Conservation (phyloP, 768 basidiomycete species). For the Serendipita sp. region DNA sequence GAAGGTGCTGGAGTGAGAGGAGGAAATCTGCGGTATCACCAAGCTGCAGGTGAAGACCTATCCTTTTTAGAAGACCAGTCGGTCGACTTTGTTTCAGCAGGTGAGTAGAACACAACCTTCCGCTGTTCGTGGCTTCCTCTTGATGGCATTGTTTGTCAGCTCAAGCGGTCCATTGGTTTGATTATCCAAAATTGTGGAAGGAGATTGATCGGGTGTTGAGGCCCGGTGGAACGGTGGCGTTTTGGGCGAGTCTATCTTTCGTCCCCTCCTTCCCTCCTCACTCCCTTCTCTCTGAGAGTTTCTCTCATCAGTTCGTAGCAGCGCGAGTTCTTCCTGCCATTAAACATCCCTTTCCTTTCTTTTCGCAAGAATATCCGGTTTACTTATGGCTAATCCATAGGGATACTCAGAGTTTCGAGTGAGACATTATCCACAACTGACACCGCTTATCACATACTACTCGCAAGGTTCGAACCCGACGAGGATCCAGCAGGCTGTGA, state of each 20-base stretch:
- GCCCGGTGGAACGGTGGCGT: constrained; percentile 48
- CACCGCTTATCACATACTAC: constrained; percentile 43
- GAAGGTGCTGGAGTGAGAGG: background rate
- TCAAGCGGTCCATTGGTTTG: constrained; percentile 72
- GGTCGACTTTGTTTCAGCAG: constrained; percentile 53
- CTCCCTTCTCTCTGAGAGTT: background rate
- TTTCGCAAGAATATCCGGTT: too few relatives aligned
- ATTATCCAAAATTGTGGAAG: constrained; percentile 55
- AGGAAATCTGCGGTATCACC: constrained; percentile 20
- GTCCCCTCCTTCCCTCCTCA: background rate
- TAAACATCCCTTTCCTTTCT: too few relatives aligned
- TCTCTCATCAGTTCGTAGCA: background rate
- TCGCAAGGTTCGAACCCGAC: constrained; percentile 30
- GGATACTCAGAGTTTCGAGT: constrained; percentile 59
- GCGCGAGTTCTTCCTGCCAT: too few relatives aligned
- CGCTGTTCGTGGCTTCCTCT: background rate
- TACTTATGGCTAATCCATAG: constrained; percentile 10
- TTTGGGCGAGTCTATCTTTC: constrained; percentile 38
- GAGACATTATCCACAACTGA: constrained; percentile 38
- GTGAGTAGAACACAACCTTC: constrained; percentile 20
- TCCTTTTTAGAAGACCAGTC: constrained; percentile 29
- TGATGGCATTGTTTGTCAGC: constrained; percentile 26
- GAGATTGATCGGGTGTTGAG: constrained; percentile 45
- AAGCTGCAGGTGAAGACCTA: constrained; percentile 39
- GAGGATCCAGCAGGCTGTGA: too few relatives aligned